Evolutionary conservation across 1,284 basidiomycete species (phyloP), one percentile per base, ranked within the genome.

Genomic region (Cryptococcus sp.): DNA sequence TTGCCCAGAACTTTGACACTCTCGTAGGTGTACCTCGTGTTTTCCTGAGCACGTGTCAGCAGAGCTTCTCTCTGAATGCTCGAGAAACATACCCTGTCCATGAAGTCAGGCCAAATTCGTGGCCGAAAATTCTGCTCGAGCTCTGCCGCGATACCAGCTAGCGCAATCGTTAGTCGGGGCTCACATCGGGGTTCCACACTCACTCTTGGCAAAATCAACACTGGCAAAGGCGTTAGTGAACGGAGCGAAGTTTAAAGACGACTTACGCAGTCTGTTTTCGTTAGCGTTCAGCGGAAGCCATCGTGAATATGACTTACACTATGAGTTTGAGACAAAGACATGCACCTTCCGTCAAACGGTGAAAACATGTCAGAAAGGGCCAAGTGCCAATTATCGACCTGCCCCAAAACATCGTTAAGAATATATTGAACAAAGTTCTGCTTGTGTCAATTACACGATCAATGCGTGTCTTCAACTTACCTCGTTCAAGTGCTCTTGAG

Each of bases 181-280:
- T 10, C n/a, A 41, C 38, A n/a, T 10, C 10, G 6, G 47, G 4
- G 42, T 30, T 14, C 15, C 15, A 11, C 14, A 45, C 69, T 59
- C 32, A 73, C 72, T 76, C 58, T 78, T 78, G n/a, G 76, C 72
- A 55, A 76, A 78, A 57, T 78, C 76, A 31, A 78, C 76, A 7
- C 70, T 72, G 50, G 5, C 31, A 2, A 14, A 45, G 5, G 7
- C 14, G 41, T 55, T 43, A 53, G 23, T 23, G 23, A 23, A 23
- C 23, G 23, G 23, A 23, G 23, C 23, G 23, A 23, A 42, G 6
- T 35, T 5, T 54, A 30, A 59, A 15, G 51, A 37, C 34, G 50
- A 59, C 62, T 49, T 52, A 72, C 68, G 71, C 71, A 33, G 65
- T 71, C 70, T 72, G 50, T 8, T 36, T 30, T 30, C 11, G 30